A percentile compares a stretch with the other conserved stretches of the same genome.
These are phyloP conservation scores for Globisporangium cederbergense DNA, from an alignment of 352 stramenopile species.

Conservation along the genomic window DNA sequence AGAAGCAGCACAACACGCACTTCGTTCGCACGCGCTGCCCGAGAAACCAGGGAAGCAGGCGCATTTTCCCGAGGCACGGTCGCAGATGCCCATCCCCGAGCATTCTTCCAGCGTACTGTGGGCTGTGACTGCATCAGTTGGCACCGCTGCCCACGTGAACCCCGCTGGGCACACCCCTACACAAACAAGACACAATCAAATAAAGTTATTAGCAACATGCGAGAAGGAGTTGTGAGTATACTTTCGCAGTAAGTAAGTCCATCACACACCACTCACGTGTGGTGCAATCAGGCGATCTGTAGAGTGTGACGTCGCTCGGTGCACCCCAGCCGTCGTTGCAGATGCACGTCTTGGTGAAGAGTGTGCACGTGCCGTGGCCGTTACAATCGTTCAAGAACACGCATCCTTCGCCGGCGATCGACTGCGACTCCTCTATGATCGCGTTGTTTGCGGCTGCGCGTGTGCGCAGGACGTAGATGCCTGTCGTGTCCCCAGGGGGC, in stretches of 20 bases:
- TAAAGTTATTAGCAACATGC: no score
- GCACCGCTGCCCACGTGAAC: conserved; percentile 53
- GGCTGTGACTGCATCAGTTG: conserved; percentile 27
- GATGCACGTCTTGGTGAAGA: conserved; percentile 61
- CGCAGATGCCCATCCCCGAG: conserved; percentile 83
- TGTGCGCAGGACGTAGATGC: conserved; percentile 54
- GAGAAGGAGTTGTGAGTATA: no score
- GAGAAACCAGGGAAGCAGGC: conserved; percentile 80
- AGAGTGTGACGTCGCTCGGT: conserved; percentile 62
- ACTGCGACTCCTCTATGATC: conserved; percentile 53
- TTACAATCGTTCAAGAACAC: conserved; percentile 80
- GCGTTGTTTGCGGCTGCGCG: conserved; percentile 28
- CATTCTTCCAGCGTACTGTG: conserved; percentile 73
- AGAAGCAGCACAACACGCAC: conserved; percentile 21
- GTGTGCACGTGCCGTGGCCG: conserved; percentile 71
- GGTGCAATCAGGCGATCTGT: conserved; percentile 80
- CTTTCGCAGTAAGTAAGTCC: no score
- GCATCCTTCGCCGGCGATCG: conserved; percentile 57
- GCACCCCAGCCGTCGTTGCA: conserved; percentile 59
- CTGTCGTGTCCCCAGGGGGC: conserved; percentile 32
- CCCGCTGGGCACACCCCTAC: conserved; percentile 54
- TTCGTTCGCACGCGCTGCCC: conserved; percentile 77
- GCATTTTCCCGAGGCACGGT: conserved; percentile 70
- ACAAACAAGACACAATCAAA: neutral
- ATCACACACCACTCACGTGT: conserved; percentile 31